Evolutionary conservation across 2,329 filamentous ascomycete genomes (phyloP), one percentile per base, ranked within the genome.

Genomic region (Monosporascus ibericus): DNA sequence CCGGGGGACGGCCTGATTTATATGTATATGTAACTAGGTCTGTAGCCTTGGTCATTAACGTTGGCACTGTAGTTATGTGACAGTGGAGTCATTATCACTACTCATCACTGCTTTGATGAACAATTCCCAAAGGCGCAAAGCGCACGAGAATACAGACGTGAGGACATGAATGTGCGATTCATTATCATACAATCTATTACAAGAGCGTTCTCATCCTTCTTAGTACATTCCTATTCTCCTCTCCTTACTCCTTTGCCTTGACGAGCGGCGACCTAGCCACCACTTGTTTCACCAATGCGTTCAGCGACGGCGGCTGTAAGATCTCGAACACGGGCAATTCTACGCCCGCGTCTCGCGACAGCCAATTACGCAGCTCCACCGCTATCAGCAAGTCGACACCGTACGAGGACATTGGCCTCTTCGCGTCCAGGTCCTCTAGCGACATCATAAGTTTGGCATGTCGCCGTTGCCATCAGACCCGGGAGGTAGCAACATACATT

Each of bases 251-350:
- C 38, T 40, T 40, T n/a, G 38, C 38, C 38, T 40, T 40, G 17
- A 40, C 38, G 18, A 40, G 38, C 17, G 38, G 38, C 2, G 38
- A 40, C 38, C 6, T 40, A 20, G 11, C 17, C 38, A 20, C 38
- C 5, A 40, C 38, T 40, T 40, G 38, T n/a, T n/a, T 40, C 38
- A n/a, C 38, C 38, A 40, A 40, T 18, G 38, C 38, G 38, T 40
- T 40, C 38, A 40, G 38, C 17, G 38, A 40, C 47, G 47, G 47
- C 17, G 47, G 27, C 30, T 48, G 47, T 30, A 20, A 37, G n/a
- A 48, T 48, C 22, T 37, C 47, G 27, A 48, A 48, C n/a, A 37
- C 46, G 27, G 46, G 46, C n/a, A 48, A 48, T 24, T 34, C 47
- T 17, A 48, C 47, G 7, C 25, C 47, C 17, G 27, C 47, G 5